phyloP scores from a whole-genome alignment of 768 basidiomycete genomes.

The Gloeophyllum trabeum region DNA sequence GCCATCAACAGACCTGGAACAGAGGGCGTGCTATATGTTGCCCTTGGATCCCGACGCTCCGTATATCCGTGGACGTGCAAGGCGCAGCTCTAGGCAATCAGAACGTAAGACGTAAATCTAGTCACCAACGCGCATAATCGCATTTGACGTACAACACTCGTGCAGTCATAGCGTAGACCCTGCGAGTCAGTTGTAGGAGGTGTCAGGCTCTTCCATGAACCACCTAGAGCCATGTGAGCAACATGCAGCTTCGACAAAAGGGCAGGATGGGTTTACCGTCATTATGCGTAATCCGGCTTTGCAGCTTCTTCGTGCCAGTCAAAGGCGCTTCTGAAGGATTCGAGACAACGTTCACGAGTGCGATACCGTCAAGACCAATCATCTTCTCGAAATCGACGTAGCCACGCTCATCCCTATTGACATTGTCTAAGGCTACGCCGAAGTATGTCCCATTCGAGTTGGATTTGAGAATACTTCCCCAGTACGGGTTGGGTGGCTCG shows the following conservation, averaged over 20 bases:
- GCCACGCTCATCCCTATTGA: slow-evolving; percentile 80
- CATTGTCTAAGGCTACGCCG: slow-evolving; percentile 74
- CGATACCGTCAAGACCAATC: slow-evolving; percentile 91
- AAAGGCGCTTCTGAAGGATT: slow-evolving; percentile 70
- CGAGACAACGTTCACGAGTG: slow-evolving; percentile 81
- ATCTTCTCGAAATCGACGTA: slow-evolving; percentile 98
- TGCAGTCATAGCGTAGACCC: slow-evolving; percentile 61
- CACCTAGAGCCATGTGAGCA: slow-evolving; percentile 32
- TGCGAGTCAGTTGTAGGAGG: slow-evolving; percentile 73
- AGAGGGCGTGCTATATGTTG: slow-evolving; percentile 89
- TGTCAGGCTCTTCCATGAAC: slow-evolving; percentile 74
- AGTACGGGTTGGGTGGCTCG: slow-evolving; percentile 57
- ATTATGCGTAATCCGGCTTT: slow-evolving; percentile 90
- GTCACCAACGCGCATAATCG: not conserved
- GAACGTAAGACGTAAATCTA: slow-evolving; percentile 1
- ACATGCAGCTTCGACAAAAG: not conserved
- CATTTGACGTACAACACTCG: slow-evolving; percentile 54
- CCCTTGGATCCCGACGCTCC: slow-evolving; percentile 79
- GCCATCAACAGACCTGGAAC: slow-evolving; percentile 91
- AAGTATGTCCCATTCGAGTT: slow-evolving; percentile 99
- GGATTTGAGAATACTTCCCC: slow-evolving; percentile 90
- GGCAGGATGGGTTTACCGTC: slow-evolving; percentile 79
- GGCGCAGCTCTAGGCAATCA: slow-evolving; percentile 56
- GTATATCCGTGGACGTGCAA: slow-evolving; percentile 96
- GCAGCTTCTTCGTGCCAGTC: slow-evolving; percentile 62